Evolutionary conservation across 2,329 filamentous ascomycete genomes (phyloP).

Genomic region (Talaromyces sp.): DNA sequence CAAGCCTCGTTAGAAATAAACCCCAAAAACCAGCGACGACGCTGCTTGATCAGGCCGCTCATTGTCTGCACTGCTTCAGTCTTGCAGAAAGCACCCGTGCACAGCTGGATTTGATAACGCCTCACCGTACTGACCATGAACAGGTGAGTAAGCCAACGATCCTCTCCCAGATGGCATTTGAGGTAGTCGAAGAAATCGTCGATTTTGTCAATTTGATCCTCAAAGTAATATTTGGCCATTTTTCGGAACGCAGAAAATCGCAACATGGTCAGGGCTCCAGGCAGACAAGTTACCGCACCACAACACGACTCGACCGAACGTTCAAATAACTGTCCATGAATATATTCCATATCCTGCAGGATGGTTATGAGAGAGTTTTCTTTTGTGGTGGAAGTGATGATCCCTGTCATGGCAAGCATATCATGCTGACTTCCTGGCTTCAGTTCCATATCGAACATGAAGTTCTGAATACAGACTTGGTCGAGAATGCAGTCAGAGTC

Average conservation of each 20-base stretch:
- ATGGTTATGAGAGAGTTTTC: conserved; percentile 86
- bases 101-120: conserved; percentile 94
- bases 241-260: conserved; percentile 92
- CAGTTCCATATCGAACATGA: conserved; percentile 97
- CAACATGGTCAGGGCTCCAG: conserved; percentile 90
- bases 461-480: conserved; percentile 87
- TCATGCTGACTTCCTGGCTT: conserved; percentile 86
- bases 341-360: conserved; percentile 96
- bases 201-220: conserved; percentile 91
- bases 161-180: conserved; percentile 91
- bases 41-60: conserved; percentile 81
- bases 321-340: conserved; percentile 94
- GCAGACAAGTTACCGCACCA: conserved; percentile 88
- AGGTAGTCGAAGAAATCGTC: conserved; percentile 95
- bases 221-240: conserved; percentile 98
- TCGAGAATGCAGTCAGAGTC: conserved; percentile 96
- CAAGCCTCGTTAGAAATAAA: conserved; percentile 98
- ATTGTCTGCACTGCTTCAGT: conserved; percentile 93
- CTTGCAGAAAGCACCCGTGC: conserved; percentile 96
- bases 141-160: conserved; percentile 93
- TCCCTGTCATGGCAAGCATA: conserved; percentile 96
- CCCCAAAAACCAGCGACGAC: conserved; percentile 91
- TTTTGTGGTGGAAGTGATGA: conserved; percentile 89
- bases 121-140: conserved; percentile 98
- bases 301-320: conserved; percentile 92